phyloP scores from a whole-genome alignment of 805 yeast species.

The Kuraishia molischiana region DNA sequence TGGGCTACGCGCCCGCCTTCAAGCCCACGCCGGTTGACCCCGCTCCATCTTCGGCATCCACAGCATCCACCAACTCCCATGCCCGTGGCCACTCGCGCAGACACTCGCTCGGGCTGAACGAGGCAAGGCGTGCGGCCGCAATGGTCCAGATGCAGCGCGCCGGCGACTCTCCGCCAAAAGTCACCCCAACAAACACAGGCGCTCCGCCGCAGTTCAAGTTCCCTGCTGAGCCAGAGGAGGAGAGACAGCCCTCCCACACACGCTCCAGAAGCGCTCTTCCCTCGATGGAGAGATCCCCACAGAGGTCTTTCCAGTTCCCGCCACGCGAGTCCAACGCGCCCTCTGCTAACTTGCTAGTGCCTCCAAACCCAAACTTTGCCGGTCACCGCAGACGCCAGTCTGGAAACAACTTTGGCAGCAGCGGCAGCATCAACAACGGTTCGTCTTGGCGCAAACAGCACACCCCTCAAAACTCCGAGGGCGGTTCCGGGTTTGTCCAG shows the following conservation, averaged over 20 bases:
- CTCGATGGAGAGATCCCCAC: slow-evolving; percentile 24
- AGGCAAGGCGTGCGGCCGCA: slow-evolving; percentile 96
- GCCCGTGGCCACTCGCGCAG: slow-evolving; percentile 76
- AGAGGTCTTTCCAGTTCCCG: slow-evolving; percentile 56
- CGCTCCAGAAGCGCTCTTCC: slow-evolving; percentile 20
- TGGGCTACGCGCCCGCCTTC: slow-evolving; percentile 6
- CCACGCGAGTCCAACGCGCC: slow-evolving; percentile 21
- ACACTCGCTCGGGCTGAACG: slow-evolving; percentile 84
- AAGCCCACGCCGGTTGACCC: slow-evolving; percentile 9
- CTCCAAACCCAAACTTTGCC: slow-evolving; percentile 45
- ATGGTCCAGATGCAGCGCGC: slow-evolving; percentile 68
- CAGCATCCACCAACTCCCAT: slow-evolving; percentile 7
- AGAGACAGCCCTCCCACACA: slow-evolving; percentile 16
- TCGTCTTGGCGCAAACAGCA: slow-evolving; percentile 67
- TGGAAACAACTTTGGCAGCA: slow-evolving; percentile 29
- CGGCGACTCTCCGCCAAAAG: slow-evolving; percentile 21
- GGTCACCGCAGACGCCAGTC: slow-evolving; percentile 32
- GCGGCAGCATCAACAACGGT: slow-evolving; percentile 42
- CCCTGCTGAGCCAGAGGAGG: slow-evolving; percentile 28
- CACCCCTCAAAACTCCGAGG: slow-evolving; percentile 12
- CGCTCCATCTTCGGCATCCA: slow-evolving; percentile 7
- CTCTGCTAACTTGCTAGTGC: slow-evolving; percentile 20
- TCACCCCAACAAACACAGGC: slow-evolving; percentile 6
- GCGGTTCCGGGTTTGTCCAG: slow-evolving; percentile 56
- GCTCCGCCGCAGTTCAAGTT: slow-evolving; percentile 39